Evolutionary conservation across 2,329 filamentous ascomycete genomes (phyloP), one percentile per base, ranked within the genome.

Genomic region (Calonectria hawksworthii): DNA sequence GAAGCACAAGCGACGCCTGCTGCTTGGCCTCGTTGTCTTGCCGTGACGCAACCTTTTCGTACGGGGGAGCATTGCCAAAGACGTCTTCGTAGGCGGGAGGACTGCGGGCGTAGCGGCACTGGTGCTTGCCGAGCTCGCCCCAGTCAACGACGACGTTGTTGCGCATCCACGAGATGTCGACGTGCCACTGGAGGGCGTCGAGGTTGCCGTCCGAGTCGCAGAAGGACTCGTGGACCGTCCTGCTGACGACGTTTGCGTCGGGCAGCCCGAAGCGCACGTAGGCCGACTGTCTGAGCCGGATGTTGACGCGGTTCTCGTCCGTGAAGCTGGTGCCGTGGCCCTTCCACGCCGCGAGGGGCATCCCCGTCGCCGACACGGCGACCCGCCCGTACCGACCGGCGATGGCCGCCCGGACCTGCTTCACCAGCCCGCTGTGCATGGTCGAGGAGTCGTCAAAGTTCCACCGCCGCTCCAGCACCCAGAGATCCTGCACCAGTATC

Each of bases 401-500:
- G 14, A 63, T 14, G 34, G 23, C 9, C 23, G 2, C 3, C 38
- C 36, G 56, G 14, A 63, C 6, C n/a, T 9, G 23, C 23, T 18
- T 2, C 16, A 11, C 5, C 13, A 41, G 3, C 6, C 5, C 1
- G 10, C 6, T 18, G 23, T 41, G 34, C 8, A 8, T 7, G 6
- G 21, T 6, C 2, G 23, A 41, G 13, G 4, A 3, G 36, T 3
- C 9, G n/a, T 56, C n/a, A n/a, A n/a, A 9, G 28, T n/a, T 18
- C 36, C 21, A 65, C 32, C 34, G 34, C 34, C 11, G 3, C 64
- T 52, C 52, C 34, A 69, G 2, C 21, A 54, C 16, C 71, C 71
- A 73, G 9, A 68, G 18, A 16, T 73, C 65, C 10, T 65, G 54
- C n/a, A 32, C 26, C 34, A 73, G 28, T 4, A 63, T 68, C 13